Conservation (phyloP, 1,139 yeast genomes). For the Nakaseomyces sp. region DNA sequence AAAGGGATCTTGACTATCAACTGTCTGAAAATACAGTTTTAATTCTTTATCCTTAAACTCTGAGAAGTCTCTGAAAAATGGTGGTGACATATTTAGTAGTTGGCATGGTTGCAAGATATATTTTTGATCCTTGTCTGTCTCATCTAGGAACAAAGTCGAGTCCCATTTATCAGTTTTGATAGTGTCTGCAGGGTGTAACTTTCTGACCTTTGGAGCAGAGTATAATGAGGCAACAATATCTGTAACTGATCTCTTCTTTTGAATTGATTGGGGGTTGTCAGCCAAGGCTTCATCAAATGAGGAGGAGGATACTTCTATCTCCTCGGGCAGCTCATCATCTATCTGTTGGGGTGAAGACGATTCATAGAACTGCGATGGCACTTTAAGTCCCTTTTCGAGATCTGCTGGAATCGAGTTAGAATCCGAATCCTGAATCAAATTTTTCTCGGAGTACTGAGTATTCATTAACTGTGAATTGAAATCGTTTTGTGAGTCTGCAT, state of each 20-base stretch:
- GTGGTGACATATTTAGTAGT: background rate
- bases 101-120: background rate
- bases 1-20: background rate
- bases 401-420: background rate
- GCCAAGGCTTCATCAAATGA: background rate
- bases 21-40: background rate
- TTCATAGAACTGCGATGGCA: background rate
- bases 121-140: background rate
- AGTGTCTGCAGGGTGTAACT: background rate
- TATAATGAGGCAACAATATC: background rate
- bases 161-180: background rate
- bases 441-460: background rate
- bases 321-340: background rate
- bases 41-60: background rate
- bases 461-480: constrained; percentile 19
- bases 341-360: background rate
- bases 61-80: background rate
- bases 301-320: background rate
- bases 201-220: background rate
- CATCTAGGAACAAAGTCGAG: background rate
- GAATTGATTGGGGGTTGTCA: background rate
- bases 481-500: constrained; percentile 17
- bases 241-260: background rate
- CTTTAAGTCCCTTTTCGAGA: background rate
- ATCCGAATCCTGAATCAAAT: background rate